Evolutionary conservation across 129 eudicot species (phyloP), one percentile per base, ranked within the genome.

Genomic region (Pseudognaphalium luteoalbum): DNA sequence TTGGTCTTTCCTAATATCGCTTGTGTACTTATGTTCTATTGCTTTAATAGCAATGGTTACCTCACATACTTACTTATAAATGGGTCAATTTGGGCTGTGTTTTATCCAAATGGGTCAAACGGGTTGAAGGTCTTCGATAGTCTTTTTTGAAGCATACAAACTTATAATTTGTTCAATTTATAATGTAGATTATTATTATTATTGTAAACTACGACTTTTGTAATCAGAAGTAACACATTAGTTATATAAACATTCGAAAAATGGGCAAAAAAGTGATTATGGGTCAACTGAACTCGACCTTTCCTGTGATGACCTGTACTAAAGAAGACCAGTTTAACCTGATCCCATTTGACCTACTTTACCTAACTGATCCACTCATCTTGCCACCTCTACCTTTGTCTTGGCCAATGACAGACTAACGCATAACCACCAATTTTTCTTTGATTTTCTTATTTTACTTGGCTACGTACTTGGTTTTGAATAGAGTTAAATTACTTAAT

Each of bases 1-100:
- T 90, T 17, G 57, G 86, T 77, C 63, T 73, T 59, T 17, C 66
- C 30, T 37, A 60, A 34, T 57, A 41, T 35, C 17, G 3, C 14
- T 8, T 37, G 7, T 66, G 22, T 67, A 29, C 15, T 42, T 44
- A 4, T 9, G 73, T 64, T 51, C 37, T 67, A 41, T 51, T 70
- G 30, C 30, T 37, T 83, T 19, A 61, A 47, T 19, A 63, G 4
- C 8, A 7, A 11, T 76, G 72, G 80, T 20, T 35, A 35, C 20
- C 32, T 17, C 20, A 21, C 21, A 14, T 29, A 7, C 21, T 51
- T 57, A 71, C 75, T 29, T 71, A 71, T 51, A 29, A 71, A 33
- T 71, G 30, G 39, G 75, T 51, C 20, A 6, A 20, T n/a, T 72
- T 72, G 33, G 44, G 21, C 19, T 72, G 66, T 34, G 34, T n/a